These are phyloP conservation scores for Scheffersomyces quercinus DNA, from an alignment of 1,139 yeast species.

Conservation along the genomic window DNA sequence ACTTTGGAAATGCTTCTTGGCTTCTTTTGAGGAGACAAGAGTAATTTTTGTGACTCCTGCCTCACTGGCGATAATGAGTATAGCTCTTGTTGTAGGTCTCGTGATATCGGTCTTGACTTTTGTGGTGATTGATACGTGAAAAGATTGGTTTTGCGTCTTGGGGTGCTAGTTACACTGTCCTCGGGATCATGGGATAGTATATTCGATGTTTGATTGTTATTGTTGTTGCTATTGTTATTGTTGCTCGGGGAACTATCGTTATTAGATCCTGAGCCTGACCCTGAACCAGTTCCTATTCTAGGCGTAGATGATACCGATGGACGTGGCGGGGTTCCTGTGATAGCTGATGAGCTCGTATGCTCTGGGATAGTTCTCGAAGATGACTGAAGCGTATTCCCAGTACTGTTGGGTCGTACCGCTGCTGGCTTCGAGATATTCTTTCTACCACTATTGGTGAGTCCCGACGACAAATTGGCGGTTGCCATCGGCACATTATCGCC, in stretches of 20 bases:
- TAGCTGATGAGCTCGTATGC: background rate
- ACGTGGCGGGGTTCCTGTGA: conserved; percentile 9
- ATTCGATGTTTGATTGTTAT: conserved; percentile 2
- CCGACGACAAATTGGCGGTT: conserved; percentile 31
- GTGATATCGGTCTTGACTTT: conserved; percentile 57
- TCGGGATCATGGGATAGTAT: conserved; percentile 13
- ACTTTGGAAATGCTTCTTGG: conserved; percentile 78
- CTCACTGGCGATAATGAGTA: conserved; percentile 87
- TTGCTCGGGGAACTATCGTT: conserved; percentile 4
- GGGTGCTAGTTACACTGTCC: conserved; percentile 42
- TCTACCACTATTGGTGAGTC: conserved; percentile 9
- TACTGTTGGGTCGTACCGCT: conserved; percentile 22
- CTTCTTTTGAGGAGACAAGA: conserved; percentile 80
- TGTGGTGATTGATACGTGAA: conserved; percentile 74
- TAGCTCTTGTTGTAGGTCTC: conserved; percentile 68
- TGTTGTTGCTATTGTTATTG: conserved; percentile 3
- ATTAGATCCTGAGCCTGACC: conserved; percentile 18
- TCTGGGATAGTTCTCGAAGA: conserved; percentile 2
- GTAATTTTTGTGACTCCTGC: conserved; percentile 77
- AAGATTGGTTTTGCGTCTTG: conserved; percentile 58
- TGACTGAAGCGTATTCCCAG: conserved; percentile 17
- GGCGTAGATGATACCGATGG: conserved; percentile 7
- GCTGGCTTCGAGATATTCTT: conserved; percentile 6
- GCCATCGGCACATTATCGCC: conserved; percentile 79
- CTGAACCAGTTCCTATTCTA: conserved; percentile 11